These are phyloP conservation scores for Cercophora sp. DNA, from an alignment of 495 filamentous ascomycete genomes.

Conservation along the genomic window DNA sequence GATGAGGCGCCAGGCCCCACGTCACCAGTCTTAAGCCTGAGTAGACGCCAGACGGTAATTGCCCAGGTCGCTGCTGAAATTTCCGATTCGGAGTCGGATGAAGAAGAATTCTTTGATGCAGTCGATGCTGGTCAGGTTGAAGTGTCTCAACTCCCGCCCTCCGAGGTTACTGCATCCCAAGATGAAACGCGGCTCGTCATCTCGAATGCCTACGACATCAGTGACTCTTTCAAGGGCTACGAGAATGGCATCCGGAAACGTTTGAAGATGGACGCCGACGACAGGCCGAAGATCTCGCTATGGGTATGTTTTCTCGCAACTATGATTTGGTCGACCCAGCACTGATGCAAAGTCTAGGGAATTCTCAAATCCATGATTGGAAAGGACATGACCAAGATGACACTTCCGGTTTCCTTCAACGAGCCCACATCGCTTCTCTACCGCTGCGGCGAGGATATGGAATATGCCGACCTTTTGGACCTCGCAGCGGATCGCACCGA, in stretches of 20 bases:
- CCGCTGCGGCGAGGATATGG: conserved; percentile 94
- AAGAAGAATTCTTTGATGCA: conserved; percentile 97
- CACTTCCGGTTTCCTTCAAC: conserved; percentile 95
- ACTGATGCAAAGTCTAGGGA: conserved; percentile 50
- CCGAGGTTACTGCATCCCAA: conserved; percentile 40
- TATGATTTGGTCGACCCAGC: not conserved
- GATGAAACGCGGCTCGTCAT: conserved; percentile 37
- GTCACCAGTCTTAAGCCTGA: conserved; percentile 42
- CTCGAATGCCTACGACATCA: conserved; percentile 56
- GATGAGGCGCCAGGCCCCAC: conserved; percentile 33
- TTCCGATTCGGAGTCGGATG: conserved; percentile 75
- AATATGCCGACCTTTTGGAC: conserved; percentile 91
- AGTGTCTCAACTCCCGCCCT: conserved; percentile 54
- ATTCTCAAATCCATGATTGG: conserved; percentile 99
- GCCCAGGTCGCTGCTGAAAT: conserved; percentile 59
- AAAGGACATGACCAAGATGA: conserved; percentile 99
- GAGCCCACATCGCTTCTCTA: conserved; percentile 97
- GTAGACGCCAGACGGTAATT: conserved; percentile 55
- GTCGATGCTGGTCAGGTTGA: conserved; percentile 90
- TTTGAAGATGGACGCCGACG: conserved; percentile 86
- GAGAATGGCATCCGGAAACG: conserved; percentile 75
- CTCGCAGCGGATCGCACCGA: conserved; percentile 80
- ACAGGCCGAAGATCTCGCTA: conserved; percentile 88
- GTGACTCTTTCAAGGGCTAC: conserved; percentile 79
- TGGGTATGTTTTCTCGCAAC: conserved; percentile 64